These are phyloP conservation scores for Teunomyces gatunensis DNA, from an alignment of 805 yeast genomes.

Conservation along the genomic window DNA sequence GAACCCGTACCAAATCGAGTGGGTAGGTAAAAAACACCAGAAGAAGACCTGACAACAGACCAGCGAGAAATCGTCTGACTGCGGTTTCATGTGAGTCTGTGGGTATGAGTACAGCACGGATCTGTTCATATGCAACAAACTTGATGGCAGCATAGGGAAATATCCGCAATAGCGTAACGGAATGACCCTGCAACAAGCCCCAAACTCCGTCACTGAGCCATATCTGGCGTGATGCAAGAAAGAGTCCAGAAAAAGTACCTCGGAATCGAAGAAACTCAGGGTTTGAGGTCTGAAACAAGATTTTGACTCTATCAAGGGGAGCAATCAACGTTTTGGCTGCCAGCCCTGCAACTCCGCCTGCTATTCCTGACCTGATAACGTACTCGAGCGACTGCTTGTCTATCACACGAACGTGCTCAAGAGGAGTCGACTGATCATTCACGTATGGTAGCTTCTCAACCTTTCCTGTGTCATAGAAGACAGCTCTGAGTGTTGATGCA, in stretches of 20 bases:
- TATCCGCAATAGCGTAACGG: conserved; percentile 84
- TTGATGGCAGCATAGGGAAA: conserved; percentile 98
- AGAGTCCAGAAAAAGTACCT: conserved; percentile 76
- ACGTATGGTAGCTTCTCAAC: conserved; percentile 11
- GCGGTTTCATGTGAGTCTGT: conserved; percentile 73
- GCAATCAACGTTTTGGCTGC: conserved; percentile 96
- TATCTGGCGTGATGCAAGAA: conserved; percentile 68
- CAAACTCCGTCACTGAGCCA: conserved; percentile 63
- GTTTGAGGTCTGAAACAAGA: conserved; percentile 90
- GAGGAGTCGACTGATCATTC: conserved; percentile 30
- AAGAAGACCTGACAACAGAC: conserved; percentile 84
- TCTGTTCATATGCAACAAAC: conserved; percentile 94
- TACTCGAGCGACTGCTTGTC: conserved; percentile 77
- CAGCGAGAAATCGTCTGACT: conserved; percentile 75
- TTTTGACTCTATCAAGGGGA: conserved; percentile 92
- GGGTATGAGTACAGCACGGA: conserved; percentile 77
- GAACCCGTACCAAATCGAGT: conserved; percentile 81
- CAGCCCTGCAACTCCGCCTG: conserved; percentile 95
- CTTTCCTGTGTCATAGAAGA: conserved; percentile 1
- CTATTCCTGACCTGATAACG: conserved; percentile 77
- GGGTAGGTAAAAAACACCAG: conserved; percentile 92
- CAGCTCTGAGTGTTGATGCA: neutral
- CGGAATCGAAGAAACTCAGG: conserved; percentile 81
- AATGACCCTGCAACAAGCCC: conserved; percentile 94
- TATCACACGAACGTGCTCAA: conserved; percentile 33